Base-by-base conservation (phyloP, 2,329 filamentous ascomycete species). In the Scedosporium dehoogii region DNA sequence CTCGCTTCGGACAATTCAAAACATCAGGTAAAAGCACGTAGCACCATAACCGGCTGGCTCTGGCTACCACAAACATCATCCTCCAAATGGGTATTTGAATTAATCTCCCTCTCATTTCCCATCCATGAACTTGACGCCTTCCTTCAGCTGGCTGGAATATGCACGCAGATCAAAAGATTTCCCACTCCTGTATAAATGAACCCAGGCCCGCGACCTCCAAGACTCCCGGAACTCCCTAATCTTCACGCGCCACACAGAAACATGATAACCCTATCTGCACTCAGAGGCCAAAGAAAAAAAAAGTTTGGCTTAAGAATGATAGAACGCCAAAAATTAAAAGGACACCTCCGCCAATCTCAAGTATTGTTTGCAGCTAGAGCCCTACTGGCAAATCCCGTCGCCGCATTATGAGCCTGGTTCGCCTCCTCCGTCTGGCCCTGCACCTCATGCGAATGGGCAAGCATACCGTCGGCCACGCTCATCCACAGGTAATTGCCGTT, bases 401-500 rank as follows among this genome's bases (percentile, higher is more conserved):
- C 78, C 67, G 74, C 74, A 44, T 76, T 72, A 67, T 73, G 74
- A 61, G 79, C 74, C 58, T 68, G 67, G 57, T 68, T 69, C 9
- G 78, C 77, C 64, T 79, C 76, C 3, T 73, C 71, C 44, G 71
- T 69, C 68, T 88, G 85, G 23, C 90, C 90, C 69, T 90, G 85
- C 62, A 89, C 82, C 68, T 91, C 89, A 66, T 88, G 82, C 23
- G 87, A 90, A 68, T 91, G 85, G 1, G 87, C 87, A 58, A 93
- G 79, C 83, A 94, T 88, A 23, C 88, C 88, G 66, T 90, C 86
- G 1, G 89, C 88, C 6, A 96, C 91, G 69, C 88, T 92, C 76
- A 86, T 86, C 89, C 89, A 92, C 59, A 92, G 74, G 16, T 85
- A 77, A 69, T 90, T 90, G 23, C 87, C 86, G 67, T 86, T 88